These are phyloP conservation scores for Hypoxylon sp. DNA, from an alignment of 2,329 filamentous ascomycete species.

Conservation along the genomic window DNA sequence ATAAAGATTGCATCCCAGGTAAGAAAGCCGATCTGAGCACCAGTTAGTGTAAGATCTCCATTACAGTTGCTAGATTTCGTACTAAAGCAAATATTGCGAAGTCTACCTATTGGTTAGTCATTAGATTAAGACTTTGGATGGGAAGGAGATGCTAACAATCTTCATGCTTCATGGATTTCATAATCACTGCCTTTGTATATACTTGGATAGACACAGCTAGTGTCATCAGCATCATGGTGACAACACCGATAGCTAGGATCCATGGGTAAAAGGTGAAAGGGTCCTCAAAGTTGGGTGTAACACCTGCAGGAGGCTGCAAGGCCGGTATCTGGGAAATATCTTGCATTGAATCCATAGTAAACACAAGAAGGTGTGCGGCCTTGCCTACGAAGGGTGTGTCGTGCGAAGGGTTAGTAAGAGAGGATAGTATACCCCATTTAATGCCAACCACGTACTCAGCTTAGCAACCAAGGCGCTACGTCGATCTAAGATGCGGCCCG, in stretches of 20 bases:
- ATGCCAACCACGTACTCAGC: conserved; percentile 1
- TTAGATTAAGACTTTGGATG: background rate
- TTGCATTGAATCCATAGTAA: conserved; percentile 4
- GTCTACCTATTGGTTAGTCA: conserved; percentile 6
- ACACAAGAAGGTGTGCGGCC: background rate
- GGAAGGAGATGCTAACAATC: conserved; percentile 6
- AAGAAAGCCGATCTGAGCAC: conserved; percentile 10
- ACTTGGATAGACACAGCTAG: conserved; percentile 10
- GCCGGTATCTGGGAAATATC: conserved; percentile 18
- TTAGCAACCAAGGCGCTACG: background rate
- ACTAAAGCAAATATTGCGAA: conserved; percentile 17
- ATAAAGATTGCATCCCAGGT: conserved; percentile 23
- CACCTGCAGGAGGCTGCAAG: conserved; percentile 16
- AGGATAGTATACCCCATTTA: conserved; percentile 18
- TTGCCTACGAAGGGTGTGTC: background rate
- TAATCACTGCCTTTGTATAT: conserved; percentile 15
- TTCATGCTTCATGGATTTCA: conserved; percentile 21
- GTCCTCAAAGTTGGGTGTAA: conserved; percentile 16
- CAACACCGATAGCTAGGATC: conserved; percentile 19
- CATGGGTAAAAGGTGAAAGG: conserved; percentile 24
- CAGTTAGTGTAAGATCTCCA: background rate
- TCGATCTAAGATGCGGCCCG: conserved; percentile 6
- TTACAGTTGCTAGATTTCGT: background rate
- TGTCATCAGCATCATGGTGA: conserved; percentile 20
- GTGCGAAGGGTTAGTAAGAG: conserved; percentile 4